Conservation (phyloP, 768 basidiomycete species). For the Lepiota venenata region DNA sequence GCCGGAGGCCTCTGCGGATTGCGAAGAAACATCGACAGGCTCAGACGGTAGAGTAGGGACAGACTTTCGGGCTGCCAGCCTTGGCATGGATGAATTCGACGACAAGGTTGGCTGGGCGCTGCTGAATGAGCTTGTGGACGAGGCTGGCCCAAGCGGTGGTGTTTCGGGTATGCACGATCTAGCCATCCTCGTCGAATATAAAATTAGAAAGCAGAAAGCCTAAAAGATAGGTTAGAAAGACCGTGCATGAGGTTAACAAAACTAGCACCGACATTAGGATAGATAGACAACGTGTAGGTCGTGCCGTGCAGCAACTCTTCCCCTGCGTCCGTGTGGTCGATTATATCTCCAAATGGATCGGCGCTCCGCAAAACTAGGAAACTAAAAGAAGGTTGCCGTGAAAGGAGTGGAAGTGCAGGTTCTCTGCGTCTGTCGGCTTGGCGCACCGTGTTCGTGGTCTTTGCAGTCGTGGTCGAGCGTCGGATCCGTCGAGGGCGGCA, state of each 20-base stretch:
- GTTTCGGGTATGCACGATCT: background rate
- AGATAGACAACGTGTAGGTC: background rate
- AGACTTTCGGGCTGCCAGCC: too few species aligned
- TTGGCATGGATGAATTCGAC: background rate
- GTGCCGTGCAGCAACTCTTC: constrained; percentile 2
- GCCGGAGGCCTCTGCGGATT: background rate
- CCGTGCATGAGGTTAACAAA: background rate
- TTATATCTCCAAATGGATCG: constrained; percentile 8
- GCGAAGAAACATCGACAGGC: background rate
- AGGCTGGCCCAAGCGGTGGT: background rate
- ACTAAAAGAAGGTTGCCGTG: background rate
- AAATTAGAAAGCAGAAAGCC: background rate
- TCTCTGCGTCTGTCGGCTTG: constrained; percentile 3
- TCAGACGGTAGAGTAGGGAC: too few species aligned
- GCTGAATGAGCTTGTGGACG: background rate
- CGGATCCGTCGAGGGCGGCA: background rate
- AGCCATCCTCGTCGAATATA: background rate
- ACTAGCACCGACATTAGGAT: background rate
- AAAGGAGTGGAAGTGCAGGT: constrained; percentile 9
- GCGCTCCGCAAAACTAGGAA: background rate
- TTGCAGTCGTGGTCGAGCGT: background rate
- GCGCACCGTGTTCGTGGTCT: constrained; percentile 5
- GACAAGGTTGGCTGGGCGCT: background rate
- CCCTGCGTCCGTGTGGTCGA: background rate
- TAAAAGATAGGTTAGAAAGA: background rate